Evolutionary conservation across 2,329 filamentous ascomycete species (phyloP).

Genomic region (Colletotrichum siamense): DNA sequence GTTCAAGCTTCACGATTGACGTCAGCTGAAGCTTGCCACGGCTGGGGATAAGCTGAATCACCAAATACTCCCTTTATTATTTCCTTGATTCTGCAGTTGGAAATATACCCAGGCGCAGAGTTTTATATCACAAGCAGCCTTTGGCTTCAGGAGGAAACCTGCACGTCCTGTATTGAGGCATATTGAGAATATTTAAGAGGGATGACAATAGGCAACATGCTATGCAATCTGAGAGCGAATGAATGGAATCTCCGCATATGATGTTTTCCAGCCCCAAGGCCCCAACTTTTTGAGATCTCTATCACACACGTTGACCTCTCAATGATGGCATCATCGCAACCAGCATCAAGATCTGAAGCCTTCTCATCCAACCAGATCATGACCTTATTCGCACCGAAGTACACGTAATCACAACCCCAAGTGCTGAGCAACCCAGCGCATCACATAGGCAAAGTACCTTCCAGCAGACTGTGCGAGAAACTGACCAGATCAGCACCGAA

Average conservation of each 20-base stretch:
- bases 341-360: too few species aligned
- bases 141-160: background rate
- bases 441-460: too few species aligned
- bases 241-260: too few species aligned
- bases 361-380: too few species aligned
- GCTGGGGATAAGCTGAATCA: too few species aligned
- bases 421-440: too few species aligned
- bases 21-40: too few species aligned
- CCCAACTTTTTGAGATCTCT: accelerated
- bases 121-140: background rate
- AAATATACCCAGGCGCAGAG: accelerated
- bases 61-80: too few species aligned
- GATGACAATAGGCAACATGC: background rate
- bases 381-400: background rate
- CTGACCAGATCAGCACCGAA: too few species aligned
- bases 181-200: background rate
- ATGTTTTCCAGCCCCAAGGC: background rate
- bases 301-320: background rate
- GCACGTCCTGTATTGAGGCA: background rate
- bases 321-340: accelerated
- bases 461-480: too few species aligned
- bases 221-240: too few species aligned
- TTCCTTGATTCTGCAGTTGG: too few species aligned
- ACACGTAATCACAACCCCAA: accelerated
- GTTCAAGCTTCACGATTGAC: accelerated